Evolutionary conservation across 352 stramenopile species (phyloP).

Genomic region (Pythium volutum): DNA sequence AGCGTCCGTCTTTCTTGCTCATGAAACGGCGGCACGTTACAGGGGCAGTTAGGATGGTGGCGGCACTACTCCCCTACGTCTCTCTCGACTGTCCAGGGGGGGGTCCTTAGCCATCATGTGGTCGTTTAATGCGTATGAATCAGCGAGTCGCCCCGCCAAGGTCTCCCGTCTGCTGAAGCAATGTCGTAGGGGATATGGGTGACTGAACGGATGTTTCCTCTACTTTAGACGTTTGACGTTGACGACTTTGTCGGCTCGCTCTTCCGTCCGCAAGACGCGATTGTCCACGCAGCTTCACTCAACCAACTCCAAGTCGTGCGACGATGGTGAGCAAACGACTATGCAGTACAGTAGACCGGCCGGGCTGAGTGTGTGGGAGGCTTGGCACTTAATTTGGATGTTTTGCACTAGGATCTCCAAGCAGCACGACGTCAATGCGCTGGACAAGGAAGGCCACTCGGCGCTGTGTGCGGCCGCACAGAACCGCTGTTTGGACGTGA

Average conservation of each 20-base stretch:
- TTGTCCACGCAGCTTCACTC: conserved; percentile 63
- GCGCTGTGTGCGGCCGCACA: conserved; percentile 53
- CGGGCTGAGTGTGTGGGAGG: no score
- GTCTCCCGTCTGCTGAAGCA: background rate
- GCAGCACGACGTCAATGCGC: conserved; percentile 39
- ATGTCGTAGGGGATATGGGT: background rate
- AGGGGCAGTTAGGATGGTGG: background rate
- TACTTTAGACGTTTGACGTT: conserved; percentile 37
- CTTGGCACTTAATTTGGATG: no score
- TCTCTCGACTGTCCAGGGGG: no score
- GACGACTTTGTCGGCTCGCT: conserved; percentile 26
- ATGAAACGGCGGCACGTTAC: conserved; percentile 9
- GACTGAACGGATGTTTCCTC: background rate
- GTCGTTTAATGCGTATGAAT: conserved; percentile 15
- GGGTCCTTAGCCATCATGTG: conserved; percentile 4
- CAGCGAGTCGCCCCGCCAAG: conserved; percentile 9
- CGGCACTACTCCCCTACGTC: no score
- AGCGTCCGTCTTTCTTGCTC: no score
- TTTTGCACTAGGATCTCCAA: conserved; percentile 34
- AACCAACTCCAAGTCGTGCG: conserved; percentile 63
- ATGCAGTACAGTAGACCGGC: no score
- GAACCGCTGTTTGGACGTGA: conserved; percentile 56
- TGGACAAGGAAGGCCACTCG: conserved; percentile 46
- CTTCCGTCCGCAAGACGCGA: conserved; percentile 38
- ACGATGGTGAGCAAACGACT: conserved; percentile 32